phyloP scores from a whole-genome alignment of 805 yeast species.

The Yarrowia divulgata region DNA sequence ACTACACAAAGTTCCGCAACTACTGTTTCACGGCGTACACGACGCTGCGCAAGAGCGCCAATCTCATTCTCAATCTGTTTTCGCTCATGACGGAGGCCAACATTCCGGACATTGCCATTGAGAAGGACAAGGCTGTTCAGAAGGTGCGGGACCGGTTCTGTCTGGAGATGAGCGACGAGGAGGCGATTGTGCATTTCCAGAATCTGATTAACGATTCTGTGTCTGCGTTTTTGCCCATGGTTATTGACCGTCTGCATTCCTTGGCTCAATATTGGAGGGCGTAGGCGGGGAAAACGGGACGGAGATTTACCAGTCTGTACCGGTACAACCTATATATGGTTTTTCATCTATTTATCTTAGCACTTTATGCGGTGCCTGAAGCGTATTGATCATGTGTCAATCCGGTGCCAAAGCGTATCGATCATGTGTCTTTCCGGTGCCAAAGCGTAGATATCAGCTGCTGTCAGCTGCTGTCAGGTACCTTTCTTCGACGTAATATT shows the following conservation, averaged over 20 bases:
- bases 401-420: too few relatives aligned
- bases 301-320: not conserved
- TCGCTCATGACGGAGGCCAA: slow-evolving; percentile 93
- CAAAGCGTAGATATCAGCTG: not conserved
- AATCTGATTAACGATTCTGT: slow-evolving; percentile 93
- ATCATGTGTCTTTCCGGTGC: too few relatives aligned
- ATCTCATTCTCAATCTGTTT: slow-evolving; percentile 85
- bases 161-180: slow-evolving; percentile 92
- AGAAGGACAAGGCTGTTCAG: slow-evolving; percentile 83
- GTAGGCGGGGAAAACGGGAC: slow-evolving; percentile 47
- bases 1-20: slow-evolving; percentile 84
- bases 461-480: too few relatives aligned
- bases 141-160: slow-evolving; percentile 95
- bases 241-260: slow-evolving; percentile 92
- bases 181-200: slow-evolving; percentile 94
- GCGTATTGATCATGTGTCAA: too few relatives aligned
- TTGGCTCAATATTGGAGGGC: slow-evolving; percentile 98
- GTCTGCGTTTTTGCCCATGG: slow-evolving; percentile 90
- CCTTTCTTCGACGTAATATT: not conserved
- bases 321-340: too few relatives aligned
- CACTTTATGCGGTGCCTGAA: too few relatives aligned
- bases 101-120: slow-evolving; percentile 86
- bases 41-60: slow-evolving; percentile 86
- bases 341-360: not conserved
- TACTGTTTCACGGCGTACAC: slow-evolving; percentile 95